A percentile compares a stretch with the other conserved stretches of the same genome.
phyloP scores from a whole-genome alignment of 345 rosid species.

The Citrus maxima region DNA sequence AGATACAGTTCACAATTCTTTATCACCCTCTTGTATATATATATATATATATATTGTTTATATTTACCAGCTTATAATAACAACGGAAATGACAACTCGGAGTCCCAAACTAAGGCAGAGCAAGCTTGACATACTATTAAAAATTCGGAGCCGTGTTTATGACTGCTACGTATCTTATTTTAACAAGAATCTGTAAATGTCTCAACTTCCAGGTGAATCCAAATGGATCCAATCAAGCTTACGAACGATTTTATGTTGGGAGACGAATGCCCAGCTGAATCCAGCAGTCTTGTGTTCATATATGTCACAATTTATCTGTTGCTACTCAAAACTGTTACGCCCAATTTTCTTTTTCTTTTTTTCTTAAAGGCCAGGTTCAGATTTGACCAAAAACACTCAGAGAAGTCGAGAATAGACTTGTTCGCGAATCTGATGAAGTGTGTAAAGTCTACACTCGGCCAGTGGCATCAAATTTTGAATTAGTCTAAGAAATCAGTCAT shows the following conservation, averaged over 20 bases:
- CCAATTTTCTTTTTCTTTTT: no score
- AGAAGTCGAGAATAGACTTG: no score
- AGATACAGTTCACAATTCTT: background rate
- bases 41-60: background rate
- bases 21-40: background rate
- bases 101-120: background rate
- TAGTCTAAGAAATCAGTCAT: background rate
- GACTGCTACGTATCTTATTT: background rate
- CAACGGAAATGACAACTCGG: background rate
- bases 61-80: background rate
- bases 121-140: background rate
- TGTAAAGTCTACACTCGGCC: background rate
- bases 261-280: no score
- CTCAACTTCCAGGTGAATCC: background rate
- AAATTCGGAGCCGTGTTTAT: background rate
- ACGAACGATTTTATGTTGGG: background rate
- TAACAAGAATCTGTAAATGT: background rate
- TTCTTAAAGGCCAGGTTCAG: no score
- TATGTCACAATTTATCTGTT: no score
- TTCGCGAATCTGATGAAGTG: no score
- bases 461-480: background rate
- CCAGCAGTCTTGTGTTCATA: no score
- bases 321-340: no score
- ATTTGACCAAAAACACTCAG: constrained; percentile 4
- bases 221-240: background rate